Conservation (phyloP, 345 rosid genomes). For the Brassica napus region DNA sequence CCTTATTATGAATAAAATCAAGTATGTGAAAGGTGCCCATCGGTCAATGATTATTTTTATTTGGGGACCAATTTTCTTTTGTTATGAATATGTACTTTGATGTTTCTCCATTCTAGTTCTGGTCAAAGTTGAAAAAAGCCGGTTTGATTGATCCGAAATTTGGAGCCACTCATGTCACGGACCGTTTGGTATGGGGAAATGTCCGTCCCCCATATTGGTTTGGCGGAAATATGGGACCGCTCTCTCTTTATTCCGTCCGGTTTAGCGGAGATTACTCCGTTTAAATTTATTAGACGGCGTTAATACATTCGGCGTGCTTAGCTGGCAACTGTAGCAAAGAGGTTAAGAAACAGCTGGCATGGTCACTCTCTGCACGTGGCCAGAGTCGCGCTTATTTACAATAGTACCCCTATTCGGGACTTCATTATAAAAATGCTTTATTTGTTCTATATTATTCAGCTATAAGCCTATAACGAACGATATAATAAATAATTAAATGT, state of each 20-base stretch:
- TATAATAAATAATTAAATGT: background rate
- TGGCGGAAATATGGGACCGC: slow-evolving; percentile 24
- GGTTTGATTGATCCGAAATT: slow-evolving; percentile 25
- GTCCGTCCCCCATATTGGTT: slow-evolving; percentile 27
- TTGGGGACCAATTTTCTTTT: slow-evolving; percentile 21
- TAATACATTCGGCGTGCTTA: slow-evolving; percentile 37
- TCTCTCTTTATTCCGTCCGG: background rate
- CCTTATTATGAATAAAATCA: too few relatives aligned
- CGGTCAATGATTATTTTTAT: slow-evolving; percentile 18
- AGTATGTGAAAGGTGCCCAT: slow-evolving; percentile 16
- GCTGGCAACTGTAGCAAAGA: slow-evolving; percentile 36
- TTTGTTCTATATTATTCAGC: slow-evolving; percentile 7
- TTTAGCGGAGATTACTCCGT: slow-evolving; percentile 16
- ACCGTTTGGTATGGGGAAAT: slow-evolving; percentile 32
- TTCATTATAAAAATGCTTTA: background rate
- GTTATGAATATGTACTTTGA: slow-evolving; percentile 22
- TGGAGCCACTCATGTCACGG: slow-evolving; percentile 22
- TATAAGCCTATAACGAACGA: background rate
- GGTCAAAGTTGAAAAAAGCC: slow-evolving; percentile 12
- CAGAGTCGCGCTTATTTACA: background rate
- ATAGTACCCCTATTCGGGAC: background rate
- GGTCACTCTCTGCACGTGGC: slow-evolving; percentile 39
- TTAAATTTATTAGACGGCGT: slow-evolving; percentile 24
- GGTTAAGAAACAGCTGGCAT: slow-evolving; percentile 42
- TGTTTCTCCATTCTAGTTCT: slow-evolving; percentile 21